phyloP scores from a whole-genome alignment of 495 filamentous ascomycete genomes.

The Cladorrhinum samala region DNA sequence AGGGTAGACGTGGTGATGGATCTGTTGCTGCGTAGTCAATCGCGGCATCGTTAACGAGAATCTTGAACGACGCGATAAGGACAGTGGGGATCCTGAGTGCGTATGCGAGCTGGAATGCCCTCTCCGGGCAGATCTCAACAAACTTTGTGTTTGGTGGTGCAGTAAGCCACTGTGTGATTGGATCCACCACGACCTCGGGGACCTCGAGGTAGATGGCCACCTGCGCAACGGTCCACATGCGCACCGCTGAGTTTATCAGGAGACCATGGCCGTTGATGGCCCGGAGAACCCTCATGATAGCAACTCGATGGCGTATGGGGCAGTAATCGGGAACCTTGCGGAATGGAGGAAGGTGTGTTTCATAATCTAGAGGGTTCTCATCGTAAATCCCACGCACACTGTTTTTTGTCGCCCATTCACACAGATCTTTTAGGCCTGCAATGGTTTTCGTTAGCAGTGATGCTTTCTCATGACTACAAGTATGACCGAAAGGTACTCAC shows the following conservation, averaged over 20 bases:
- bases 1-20: conserved; percentile 2
- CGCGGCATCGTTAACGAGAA: conserved; percentile 43
- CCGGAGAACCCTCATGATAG: conserved; percentile 52
- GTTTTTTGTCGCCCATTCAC: conserved; percentile 9
- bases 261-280: conserved; percentile 45
- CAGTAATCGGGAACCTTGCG: conserved; percentile 52
- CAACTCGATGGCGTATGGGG: conserved; percentile 51
- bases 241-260: conserved; percentile 57
- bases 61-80: conserved; percentile 32
- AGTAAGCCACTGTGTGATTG: conserved; percentile 38
- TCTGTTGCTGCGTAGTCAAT: conserved; percentile 60
- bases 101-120: conserved; percentile 37
- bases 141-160: conserved; percentile 37
- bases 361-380: background rate
- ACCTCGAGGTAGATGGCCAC: conserved; percentile 54
- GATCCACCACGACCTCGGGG: conserved; percentile 31
- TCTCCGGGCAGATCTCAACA: conserved; percentile 41
- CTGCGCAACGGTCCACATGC: conserved; percentile 56
- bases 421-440: conserved; percentile 13
- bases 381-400: conserved; percentile 17
- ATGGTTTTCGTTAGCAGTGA: background rate
- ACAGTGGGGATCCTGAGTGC: conserved; percentile 30
- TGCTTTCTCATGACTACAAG: background rate
- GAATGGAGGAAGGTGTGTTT: conserved; percentile 13
- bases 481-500: conserved; percentile 4